Conservation (phyloP, 164 flowering plant genomes). For the Sedum album region DNA sequence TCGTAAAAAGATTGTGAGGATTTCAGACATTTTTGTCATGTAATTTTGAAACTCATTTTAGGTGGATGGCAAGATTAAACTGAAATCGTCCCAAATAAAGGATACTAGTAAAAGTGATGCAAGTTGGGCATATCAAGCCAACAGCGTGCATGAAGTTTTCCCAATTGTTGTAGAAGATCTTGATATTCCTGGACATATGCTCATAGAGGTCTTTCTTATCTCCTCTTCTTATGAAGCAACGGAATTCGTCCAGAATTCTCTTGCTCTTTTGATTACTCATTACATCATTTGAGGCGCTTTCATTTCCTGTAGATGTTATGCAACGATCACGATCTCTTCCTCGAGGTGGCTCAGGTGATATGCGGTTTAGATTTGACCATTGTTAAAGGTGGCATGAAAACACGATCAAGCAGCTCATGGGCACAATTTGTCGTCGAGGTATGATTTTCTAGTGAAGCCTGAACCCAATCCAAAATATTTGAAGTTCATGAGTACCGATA, state of each 20-base stretch:
- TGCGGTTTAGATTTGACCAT: constrained; percentile 49
- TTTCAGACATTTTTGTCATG: not conserved
- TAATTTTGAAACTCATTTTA: constrained; percentile 15
- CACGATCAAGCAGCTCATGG: constrained; percentile 35
- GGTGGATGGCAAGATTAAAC: constrained; percentile 19
- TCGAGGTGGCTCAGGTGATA: constrained; percentile 77
- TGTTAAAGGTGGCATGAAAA: constrained; percentile 59
- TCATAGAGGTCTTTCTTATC: constrained; percentile 36
- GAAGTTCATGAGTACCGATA: not conserved
- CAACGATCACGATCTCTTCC: constrained; percentile 48
- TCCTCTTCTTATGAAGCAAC: not conserved
- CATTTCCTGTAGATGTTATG: constrained; percentile 54
- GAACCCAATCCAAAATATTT: not conserved
- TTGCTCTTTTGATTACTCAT: constrained; percentile 8
- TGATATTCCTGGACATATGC: constrained; percentile 45
- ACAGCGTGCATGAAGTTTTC: constrained; percentile 22
- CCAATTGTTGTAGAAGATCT: constrained; percentile 59
- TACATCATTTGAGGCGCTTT: not conserved
- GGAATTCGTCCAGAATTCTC: constrained; percentile 14
- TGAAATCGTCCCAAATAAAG: constrained; percentile 21
- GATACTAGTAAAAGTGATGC: constrained; percentile 23
- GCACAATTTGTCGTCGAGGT: constrained; percentile 82
- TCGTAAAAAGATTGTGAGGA: no score
- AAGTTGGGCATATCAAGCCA: constrained; percentile 45
- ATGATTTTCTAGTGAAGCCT: constrained; percentile 6